phyloP scores from a whole-genome alignment of 352 stramenopile species.

The Pythium volutum region DNA sequence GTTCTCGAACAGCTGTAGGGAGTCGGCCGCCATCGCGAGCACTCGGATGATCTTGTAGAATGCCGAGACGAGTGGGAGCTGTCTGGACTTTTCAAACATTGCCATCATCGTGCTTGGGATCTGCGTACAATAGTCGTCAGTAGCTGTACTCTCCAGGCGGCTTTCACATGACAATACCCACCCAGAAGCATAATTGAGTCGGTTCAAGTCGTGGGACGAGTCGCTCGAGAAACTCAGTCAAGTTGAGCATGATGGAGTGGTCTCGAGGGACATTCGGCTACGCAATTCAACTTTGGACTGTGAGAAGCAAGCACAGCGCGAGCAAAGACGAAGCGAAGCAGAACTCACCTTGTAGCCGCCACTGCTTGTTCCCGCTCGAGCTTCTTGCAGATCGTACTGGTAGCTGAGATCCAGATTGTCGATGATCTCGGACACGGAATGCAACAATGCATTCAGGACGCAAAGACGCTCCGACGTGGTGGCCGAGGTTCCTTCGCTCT shows the following conservation, averaged over 20 bases:
- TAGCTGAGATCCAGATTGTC: slow-evolving; percentile 65
- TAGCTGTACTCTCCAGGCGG: not conserved
- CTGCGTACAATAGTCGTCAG: not conserved
- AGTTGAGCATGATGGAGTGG: slow-evolving; percentile 79
- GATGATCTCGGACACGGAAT: slow-evolving; percentile 46
- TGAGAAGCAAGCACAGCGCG: not conserved
- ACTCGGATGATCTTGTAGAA: slow-evolving; percentile 31
- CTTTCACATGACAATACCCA: slow-evolving; percentile 21
- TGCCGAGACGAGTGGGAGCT: slow-evolving; percentile 28
- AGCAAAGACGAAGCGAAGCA: not conserved
- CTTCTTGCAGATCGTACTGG: slow-evolving; percentile 49
- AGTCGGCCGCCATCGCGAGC: slow-evolving; percentile 6
- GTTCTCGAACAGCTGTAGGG: slow-evolving; percentile 9
- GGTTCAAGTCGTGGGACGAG: slow-evolving; percentile 35
- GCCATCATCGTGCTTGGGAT: slow-evolving; percentile 20
- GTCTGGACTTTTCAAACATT: slow-evolving; percentile 22
- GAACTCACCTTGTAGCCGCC: slow-evolving; percentile 55
- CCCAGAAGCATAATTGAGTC: slow-evolving; percentile 39
- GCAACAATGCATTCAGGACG: slow-evolving; percentile 54
- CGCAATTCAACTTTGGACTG: not conserved
- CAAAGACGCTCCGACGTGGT: slow-evolving; percentile 25
- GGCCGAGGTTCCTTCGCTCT: not conserved
- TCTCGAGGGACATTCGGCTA: slow-evolving; percentile 66
- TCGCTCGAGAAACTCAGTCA: slow-evolving; percentile 71
- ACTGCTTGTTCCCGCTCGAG: slow-evolving; percentile 27